These are phyloP conservation scores for Backusella morwellensis DNA, from an alignment of 192 early-diverging fungal species.

Conservation along the genomic window DNA sequence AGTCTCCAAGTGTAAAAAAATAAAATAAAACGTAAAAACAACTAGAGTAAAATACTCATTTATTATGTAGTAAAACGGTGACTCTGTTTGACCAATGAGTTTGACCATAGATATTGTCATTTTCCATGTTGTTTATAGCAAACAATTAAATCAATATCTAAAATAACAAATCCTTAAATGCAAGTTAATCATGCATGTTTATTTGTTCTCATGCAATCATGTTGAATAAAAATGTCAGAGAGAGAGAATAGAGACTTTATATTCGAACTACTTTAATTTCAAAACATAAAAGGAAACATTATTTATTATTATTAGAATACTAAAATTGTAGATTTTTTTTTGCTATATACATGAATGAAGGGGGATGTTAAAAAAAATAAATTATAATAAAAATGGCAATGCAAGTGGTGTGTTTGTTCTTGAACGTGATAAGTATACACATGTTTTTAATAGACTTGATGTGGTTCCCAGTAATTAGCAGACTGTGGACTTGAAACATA, in stretches of 20 bases:
- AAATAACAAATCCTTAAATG: neutral
- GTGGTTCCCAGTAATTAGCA: neutral
- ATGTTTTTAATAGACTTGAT: neutral
- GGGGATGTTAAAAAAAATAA: neutral
- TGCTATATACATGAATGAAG: neutral
- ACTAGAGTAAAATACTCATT: neutral
- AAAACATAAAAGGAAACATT: neutral
- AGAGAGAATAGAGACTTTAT: neutral
- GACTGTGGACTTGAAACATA: neutral
- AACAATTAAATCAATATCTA: neutral
- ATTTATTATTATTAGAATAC: neutral
- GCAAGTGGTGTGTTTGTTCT: neutral
- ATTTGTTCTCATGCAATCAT: neutral
- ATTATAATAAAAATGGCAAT: neutral
- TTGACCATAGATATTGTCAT: neutral
- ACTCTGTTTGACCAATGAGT: neutral
- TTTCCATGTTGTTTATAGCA: neutral
- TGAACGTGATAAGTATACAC: neutral
- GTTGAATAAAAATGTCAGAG: neutral
- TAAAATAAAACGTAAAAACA: neutral
- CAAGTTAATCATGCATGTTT: neutral
- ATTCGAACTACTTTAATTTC: neutral
- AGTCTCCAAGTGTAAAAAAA: too few species aligned
- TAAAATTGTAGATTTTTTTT: neutral
- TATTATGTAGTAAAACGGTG: neutral